A percentile compares a stretch with the other conserved stretches of the same genome.
Evolutionary conservation across 805 yeast species (phyloP).

Genomic region (Wickerhamomyces rabaulensis): DNA sequence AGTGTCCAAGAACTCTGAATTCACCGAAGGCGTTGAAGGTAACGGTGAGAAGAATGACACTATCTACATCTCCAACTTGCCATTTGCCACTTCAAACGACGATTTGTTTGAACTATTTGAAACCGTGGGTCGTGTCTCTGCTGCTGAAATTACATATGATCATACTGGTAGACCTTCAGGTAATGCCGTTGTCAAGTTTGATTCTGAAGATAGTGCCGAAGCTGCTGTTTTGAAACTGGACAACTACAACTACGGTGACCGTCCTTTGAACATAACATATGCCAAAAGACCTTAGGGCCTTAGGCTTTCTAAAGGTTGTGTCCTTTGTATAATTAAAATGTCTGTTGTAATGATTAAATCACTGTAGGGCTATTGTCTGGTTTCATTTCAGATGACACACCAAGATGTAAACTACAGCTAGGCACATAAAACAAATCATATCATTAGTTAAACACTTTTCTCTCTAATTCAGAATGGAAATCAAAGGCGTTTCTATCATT

Average conservation of each 20-base stretch:
- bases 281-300: slow-evolving; percentile 32
- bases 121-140: slow-evolving; percentile 68
- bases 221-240: slow-evolving; percentile 70
- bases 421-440: neutral
- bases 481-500: slow-evolving; percentile 29
- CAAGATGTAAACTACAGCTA: neutral
- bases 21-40: slow-evolving; percentile 62
- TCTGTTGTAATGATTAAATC: neutral
- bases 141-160: slow-evolving; percentile 70
- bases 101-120: slow-evolving; percentile 84
- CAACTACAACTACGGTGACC: slow-evolving; percentile 80
- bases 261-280: slow-evolving; percentile 62
- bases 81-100: slow-evolving; percentile 81
- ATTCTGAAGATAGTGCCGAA: slow-evolving; percentile 60
- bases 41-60: slow-evolving; percentile 55
- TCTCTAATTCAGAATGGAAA: slow-evolving; percentile 74
- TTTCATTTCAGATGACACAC: no score
- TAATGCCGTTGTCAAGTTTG: slow-evolving; percentile 78
- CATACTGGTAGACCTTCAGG: slow-evolving; percentile 69
- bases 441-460: slow-evolving; percentile 22
- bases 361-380: no score
- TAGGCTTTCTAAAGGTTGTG: neutral
- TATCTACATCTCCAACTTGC: slow-evolving; percentile 73
- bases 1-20: slow-evolving; percentile 32
- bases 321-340: neutral